Evolutionary conservation across 108 stramenopile species (phyloP).

Genomic region (Craspedostauros australis): DNA sequence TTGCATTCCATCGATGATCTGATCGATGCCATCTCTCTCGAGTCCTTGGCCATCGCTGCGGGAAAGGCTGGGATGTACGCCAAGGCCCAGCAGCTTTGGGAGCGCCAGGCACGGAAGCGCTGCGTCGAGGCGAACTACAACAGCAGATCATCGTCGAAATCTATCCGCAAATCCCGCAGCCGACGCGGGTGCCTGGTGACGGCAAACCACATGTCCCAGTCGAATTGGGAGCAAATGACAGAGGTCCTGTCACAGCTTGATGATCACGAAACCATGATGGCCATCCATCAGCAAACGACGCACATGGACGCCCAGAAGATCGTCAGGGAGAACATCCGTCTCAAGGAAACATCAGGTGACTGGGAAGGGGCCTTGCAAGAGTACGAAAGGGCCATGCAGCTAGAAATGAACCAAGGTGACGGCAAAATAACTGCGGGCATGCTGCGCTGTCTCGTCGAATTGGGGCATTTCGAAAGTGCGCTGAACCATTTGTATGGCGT

Average conservation of each 20-base stretch:
- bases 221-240: slow-evolving; percentile 42
- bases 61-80: slow-evolving; percentile 73
- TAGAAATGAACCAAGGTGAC: slow-evolving; percentile 4
- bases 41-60: slow-evolving; percentile 63
- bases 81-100: slow-evolving; percentile 65
- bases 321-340: slow-evolving; percentile 36
- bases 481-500: slow-evolving; percentile 70
- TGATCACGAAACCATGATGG: slow-evolving; percentile 74
- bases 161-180: too few species aligned
- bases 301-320: slow-evolving; percentile 18
- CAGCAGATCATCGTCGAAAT: too few species aligned
- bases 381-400: slow-evolving; percentile 66
- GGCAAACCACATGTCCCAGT: background rate
- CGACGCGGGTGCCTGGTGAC: too few species aligned
- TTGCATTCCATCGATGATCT: slow-evolving; percentile 55
- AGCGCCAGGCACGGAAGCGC: slow-evolving; percentile 48
- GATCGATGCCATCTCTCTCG: slow-evolving; percentile 37
- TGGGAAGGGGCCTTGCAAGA: slow-evolving; percentile 73
- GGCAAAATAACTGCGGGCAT: slow-evolving; percentile 39
- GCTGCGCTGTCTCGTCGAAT: slow-evolving; percentile 63
- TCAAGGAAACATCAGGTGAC: slow-evolving; percentile 64
- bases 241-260: slow-evolving; percentile 49
- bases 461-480: slow-evolving; percentile 81
- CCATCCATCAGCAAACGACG: slow-evolving; percentile 35
- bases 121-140: slow-evolving; percentile 21